Percentiles rank a stretch among this genome's conserved stretches.
Evolutionary conservation across 179 eudicot genomes (phyloP).

Genomic region (Patellifolia procumbens): DNA sequence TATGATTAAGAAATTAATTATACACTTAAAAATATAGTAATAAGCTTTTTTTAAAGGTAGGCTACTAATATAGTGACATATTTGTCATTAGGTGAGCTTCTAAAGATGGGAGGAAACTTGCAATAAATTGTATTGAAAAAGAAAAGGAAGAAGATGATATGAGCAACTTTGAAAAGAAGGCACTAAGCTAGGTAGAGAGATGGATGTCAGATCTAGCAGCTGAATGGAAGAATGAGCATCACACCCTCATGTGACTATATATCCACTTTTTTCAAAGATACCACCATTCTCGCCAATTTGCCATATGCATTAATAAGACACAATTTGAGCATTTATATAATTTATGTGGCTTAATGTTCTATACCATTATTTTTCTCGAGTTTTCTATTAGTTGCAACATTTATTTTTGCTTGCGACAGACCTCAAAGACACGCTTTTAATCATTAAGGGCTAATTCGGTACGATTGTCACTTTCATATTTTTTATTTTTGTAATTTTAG

Average conservation of each 20-base stretch:
- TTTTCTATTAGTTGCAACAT: too few species aligned
- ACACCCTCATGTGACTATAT: conserved; percentile 37
- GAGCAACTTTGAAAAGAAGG: conserved; percentile 26
- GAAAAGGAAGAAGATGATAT: conserved; percentile 7
- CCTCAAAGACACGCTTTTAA: too few species aligned
- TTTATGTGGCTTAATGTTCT: too few species aligned
- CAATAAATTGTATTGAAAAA: conserved; percentile 8
- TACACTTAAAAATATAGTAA: not conserved
- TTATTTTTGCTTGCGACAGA: too few species aligned
- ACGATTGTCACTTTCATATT: too few species aligned
- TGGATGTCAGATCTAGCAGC: conserved; percentile 37
- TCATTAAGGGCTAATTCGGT: too few species aligned
- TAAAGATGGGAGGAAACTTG: conserved; percentile 25
- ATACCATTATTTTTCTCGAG: too few species aligned
- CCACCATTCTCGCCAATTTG: conserved; percentile 14
- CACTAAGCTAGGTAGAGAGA: conserved; percentile 11
- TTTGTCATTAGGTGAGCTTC: conserved; percentile 36
- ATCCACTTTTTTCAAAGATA: conserved; percentile 21
- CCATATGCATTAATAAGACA: conserved; percentile 9
- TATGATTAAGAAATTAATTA: conserved; percentile 9
- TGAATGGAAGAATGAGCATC: conserved; percentile 27
- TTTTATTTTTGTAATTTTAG: too few species aligned
- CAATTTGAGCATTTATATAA: too few species aligned
- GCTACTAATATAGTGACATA: not conserved
- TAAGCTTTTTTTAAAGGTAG: not conserved